These are phyloP conservation scores for Hibiscus syriacus DNA, from an alignment of 345 rosid species.

Conservation along the genomic window DNA sequence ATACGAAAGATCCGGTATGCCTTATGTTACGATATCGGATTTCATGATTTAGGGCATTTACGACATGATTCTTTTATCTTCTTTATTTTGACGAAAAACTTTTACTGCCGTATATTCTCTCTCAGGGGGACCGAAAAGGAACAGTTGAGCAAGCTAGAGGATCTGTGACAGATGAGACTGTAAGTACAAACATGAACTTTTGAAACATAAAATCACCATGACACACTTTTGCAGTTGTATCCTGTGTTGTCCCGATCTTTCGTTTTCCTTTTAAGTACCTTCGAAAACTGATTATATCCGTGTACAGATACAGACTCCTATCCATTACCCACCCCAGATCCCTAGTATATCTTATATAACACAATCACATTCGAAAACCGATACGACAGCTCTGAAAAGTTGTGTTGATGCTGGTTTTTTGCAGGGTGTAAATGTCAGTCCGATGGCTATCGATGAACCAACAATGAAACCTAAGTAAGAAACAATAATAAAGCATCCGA, in stretches of 20 bases:
- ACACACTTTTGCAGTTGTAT: background rate
- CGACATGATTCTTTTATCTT: background rate
- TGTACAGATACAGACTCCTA: background rate
- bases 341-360: background rate
- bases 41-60: background rate
- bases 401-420: background rate
- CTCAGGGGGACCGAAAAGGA: slow-evolving; percentile 53
- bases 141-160: slow-evolving; percentile 47
- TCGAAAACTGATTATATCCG: no score
- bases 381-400: background rate
- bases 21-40: background rate
- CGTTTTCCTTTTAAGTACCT: no score
- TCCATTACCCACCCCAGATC: background rate
- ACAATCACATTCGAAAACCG: background rate
- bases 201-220: background rate
- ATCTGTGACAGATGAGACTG: slow-evolving; percentile 39
- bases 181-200: slow-evolving; percentile 39
- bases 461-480: slow-evolving; percentile 57
- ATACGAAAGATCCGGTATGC: slow-evolving; percentile 8
- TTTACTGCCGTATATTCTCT: background rate
- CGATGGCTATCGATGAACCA: slow-evolving; percentile 60
- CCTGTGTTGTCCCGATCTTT: no score
- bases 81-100: background rate
- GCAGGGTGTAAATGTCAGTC: slow-evolving; percentile 46
- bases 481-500: slow-evolving; percentile 43